Conservation (phyloP, 2,329 filamentous ascomycete genomes). For the Phialophora expanda region DNA sequence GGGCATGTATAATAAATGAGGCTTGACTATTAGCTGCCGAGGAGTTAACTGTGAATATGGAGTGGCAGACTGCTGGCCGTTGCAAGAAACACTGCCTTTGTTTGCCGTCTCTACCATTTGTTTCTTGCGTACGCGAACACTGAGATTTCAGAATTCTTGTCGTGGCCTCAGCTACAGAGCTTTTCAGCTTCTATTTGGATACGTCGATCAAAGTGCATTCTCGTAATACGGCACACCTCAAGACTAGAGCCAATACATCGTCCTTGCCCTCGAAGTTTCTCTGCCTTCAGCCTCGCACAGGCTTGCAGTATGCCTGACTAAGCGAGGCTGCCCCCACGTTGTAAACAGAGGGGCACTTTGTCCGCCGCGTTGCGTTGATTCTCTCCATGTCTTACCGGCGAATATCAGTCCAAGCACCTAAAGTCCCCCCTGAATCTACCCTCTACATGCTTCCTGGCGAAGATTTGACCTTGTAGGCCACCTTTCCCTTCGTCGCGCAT, state of each 20-base stretch:
- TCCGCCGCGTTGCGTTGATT: neutral
- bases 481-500: slow-evolving; percentile 18
- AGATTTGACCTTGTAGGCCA: neutral
- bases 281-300: neutral
- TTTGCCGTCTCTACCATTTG: neutral
- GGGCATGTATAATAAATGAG: neutral
- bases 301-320: neutral
- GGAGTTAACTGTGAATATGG: neutral
- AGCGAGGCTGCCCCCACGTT: neutral
- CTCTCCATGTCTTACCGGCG: neutral
- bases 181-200: too few relatives aligned
- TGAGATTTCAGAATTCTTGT: neutral
- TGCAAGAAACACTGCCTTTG: neutral
- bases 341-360: neutral
- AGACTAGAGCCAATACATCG: neutral
- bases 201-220: too few relatives aligned
- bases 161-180: neutral
- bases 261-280: neutral
- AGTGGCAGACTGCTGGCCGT: neutral
- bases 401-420: neutral
- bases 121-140: neutral
- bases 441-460: neutral
- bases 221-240: neutral
- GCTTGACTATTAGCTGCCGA: neutral
- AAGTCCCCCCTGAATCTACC: neutral